Base-by-base conservation (phyloP, 345 rosid species). In the Kernera saxatilis region DNA sequence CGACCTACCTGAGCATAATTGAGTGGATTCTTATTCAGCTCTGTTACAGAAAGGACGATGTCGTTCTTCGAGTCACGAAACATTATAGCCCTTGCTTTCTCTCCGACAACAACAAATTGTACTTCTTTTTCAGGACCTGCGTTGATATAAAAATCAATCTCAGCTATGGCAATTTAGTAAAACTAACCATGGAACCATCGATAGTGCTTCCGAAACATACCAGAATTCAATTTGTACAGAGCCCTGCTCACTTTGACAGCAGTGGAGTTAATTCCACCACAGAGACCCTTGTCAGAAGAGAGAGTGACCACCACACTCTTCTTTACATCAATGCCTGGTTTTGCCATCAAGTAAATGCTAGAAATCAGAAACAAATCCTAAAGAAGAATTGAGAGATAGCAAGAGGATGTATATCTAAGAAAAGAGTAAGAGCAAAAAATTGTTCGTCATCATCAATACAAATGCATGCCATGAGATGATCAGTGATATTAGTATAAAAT, bases 221-320 rank as follows among this genome's bases (percentile, higher is more conserved):
- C 99, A 62, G 96, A 72, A 65, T 56, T 80, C 80, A 94, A 14
- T 77, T 83, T 88, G 83, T 80, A 50, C 32, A 94, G 30, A 66
- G 83, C 92, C 82, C 73, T 91, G 96, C 98, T 86, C 64, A 76
- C 77, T 82, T 85, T 94, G 56, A 94, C 99, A 26, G 88, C 74
- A 21, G 95, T 94, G 49, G 98, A 88, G 89, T 94, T 92, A 62
- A 94, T 94, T 61, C 98, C 98, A 80, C 99, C 99, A 75, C 99
- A 92, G 2, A 94, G 93, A 82, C 99, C 99, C 83, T 94, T 94
- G 84, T 94, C 99, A 1, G 98, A 85, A 43, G 99, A 89, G 46
- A 92, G 72, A 27, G 98, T 92, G 32, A 94, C 87, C 65, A 94
- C 76, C n/a, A 94, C 92, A 70, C 85, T 92, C 90, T 87, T 94